Conservation (phyloP, 1,284 basidiomycete species). For the Heliocybe sulcata region DNA sequence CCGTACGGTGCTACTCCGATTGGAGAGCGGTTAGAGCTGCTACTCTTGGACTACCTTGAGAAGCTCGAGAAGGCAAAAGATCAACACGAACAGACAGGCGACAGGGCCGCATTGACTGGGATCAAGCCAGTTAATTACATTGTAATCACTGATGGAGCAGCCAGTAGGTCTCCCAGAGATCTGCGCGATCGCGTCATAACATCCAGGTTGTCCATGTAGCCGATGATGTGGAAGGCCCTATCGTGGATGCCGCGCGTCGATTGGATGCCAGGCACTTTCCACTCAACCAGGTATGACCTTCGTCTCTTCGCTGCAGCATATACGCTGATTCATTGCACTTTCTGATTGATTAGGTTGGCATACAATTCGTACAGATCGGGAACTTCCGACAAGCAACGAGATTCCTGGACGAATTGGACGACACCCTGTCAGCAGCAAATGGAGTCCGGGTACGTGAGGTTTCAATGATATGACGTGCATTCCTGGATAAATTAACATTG, state of each 20-base stretch:
- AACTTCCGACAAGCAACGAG: conserved; percentile 32
- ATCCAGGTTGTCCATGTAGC: conserved; percentile 20
- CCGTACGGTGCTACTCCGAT: conserved; percentile 43
- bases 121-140: conserved; percentile 55
- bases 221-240: conserved; percentile 43
- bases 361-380: conserved; percentile 61
- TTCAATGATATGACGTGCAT: not conserved
- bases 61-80: conserved; percentile 30
- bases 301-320: not conserved
- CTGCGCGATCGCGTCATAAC: not conserved
- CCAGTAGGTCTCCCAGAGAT: conserved; percentile 30
- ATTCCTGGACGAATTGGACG: conserved; percentile 41
- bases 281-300: conserved; percentile 37
- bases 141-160: conserved; percentile 54
- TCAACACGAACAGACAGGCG: conserved; percentile 20
- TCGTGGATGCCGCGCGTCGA: conserved; percentile 38
- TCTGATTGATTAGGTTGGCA: conserved; percentile 32
- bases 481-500: not conserved
- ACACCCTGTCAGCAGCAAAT: conserved; percentile 29
- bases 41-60: conserved; percentile 38
- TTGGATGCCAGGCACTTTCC: conserved; percentile 42
- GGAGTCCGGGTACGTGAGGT: conserved; percentile 25
- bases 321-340: not conserved
- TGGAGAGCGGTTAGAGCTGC: conserved; percentile 36
- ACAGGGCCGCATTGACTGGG: conserved; percentile 18